Evolutionary conservation across 192 early-diverging fungal genomes (phyloP).

Genomic region (Mortierella antarctica): DNA sequence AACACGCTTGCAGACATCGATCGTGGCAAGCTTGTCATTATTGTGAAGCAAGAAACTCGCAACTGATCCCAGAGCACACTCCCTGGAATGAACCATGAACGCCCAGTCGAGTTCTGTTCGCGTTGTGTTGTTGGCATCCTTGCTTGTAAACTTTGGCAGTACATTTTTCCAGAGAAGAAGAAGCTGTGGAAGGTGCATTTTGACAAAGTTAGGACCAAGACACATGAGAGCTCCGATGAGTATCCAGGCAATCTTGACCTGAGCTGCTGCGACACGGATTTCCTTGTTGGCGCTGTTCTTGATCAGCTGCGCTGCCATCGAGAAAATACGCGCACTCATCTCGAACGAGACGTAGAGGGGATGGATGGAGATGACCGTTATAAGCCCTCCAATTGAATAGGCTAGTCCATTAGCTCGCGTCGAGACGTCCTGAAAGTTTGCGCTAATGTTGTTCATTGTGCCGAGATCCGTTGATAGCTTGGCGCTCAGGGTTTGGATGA

Average conservation of each 20-base stretch:
- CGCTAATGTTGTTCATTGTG: conserved; percentile 79
- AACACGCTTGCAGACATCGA: conserved; percentile 84
- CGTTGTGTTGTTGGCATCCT: conserved; percentile 66
- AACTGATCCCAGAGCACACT: conserved; percentile 77
- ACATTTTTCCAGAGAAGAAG: conserved; percentile 83
- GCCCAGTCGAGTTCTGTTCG: conserved; percentile 74
- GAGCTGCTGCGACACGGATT: conserved; percentile 64
- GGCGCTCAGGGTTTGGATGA: conserved; percentile 61
- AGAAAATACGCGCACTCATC: conserved; percentile 79
- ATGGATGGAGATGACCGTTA: conserved; percentile 73
- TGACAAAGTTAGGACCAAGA: conserved; percentile 85
- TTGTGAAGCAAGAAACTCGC: conserved; percentile 80
- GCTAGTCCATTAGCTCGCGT: conserved; percentile 74
- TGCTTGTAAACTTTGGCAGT: conserved; percentile 77
- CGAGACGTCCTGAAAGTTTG: conserved; percentile 66
- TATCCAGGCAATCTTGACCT: conserved; percentile 82
- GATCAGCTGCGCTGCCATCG: conserved; percentile 79
- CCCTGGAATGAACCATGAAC: conserved; percentile 65
- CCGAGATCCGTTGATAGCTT: conserved; percentile 64
- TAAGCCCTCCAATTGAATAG: conserved; percentile 68
- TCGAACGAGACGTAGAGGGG: conserved; percentile 83
- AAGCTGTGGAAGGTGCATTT: conserved; percentile 80
- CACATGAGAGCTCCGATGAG: conserved; percentile 80
- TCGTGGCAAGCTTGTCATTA: conserved; percentile 65
- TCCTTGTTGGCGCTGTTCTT: conserved; percentile 71